A percentile compares a stretch with the other conserved stretches of the same genome.
Conservation (phyloP, 179 eudicot genomes). For the Drosera spatulata region DNA sequence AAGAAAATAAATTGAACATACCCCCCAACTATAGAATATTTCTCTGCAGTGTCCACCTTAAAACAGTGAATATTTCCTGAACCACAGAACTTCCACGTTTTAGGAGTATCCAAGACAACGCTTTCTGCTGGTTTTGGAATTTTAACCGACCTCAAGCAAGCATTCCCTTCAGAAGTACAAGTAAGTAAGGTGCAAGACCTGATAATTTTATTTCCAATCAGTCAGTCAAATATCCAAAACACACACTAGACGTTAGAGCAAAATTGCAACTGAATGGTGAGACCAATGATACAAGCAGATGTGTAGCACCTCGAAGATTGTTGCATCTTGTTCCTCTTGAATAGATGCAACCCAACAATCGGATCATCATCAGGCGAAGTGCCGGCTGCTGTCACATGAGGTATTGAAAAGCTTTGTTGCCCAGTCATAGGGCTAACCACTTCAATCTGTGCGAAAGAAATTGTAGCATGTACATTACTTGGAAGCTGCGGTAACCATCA, state of each 20-base stretch:
- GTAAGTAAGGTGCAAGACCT: slow-evolving; percentile 76
- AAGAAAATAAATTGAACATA: slow-evolving; percentile 18
- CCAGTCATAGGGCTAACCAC: slow-evolving; percentile 65
- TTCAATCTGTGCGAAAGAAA: slow-evolving; percentile 40
- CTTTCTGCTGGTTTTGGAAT: slow-evolving; percentile 18
- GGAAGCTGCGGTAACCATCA: not conserved
- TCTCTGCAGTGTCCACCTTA: slow-evolving; percentile 60
- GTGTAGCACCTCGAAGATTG: slow-evolving; percentile 42
- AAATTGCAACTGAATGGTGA: not conserved
- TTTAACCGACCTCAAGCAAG: slow-evolving; percentile 44
- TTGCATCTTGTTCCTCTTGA: slow-evolving; percentile 30
- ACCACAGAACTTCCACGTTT: slow-evolving; percentile 59
- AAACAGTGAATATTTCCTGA: slow-evolving; percentile 57
- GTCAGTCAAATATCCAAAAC: no score
- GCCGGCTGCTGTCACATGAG: slow-evolving; percentile 17
- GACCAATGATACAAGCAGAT: not conserved
- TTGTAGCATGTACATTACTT: not conserved
- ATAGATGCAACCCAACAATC: slow-evolving; percentile 72
- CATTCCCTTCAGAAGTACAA: slow-evolving; percentile 68
- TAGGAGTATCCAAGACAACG: slow-evolving; percentile 16
- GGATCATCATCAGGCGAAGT: slow-evolving; percentile 37
- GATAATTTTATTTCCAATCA: slow-evolving; percentile 1
- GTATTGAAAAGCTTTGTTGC: slow-evolving; percentile 37
- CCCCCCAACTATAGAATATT: slow-evolving; percentile 87
- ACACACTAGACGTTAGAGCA: not conserved